phyloP scores from a whole-genome alignment of 768 basidiomycete species.

The Psilocybe sp. region DNA sequence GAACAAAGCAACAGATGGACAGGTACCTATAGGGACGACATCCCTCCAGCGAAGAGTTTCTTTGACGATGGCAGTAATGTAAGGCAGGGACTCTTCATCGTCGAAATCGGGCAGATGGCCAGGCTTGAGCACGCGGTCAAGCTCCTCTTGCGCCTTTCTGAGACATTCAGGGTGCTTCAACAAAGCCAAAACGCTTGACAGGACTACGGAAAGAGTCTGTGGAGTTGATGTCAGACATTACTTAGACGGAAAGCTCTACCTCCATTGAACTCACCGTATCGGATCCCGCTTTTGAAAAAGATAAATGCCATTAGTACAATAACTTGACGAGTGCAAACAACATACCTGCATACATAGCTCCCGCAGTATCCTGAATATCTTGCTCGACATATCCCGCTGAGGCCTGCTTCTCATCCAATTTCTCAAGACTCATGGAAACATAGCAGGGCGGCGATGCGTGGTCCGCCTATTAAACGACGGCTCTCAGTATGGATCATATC shows the following conservation, averaged over 20 bases:
- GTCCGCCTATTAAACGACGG: slow-evolving; percentile 1
- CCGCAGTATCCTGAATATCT: slow-evolving; percentile 33
- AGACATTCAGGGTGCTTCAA: slow-evolving; percentile 29
- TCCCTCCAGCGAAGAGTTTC: slow-evolving; percentile 27
- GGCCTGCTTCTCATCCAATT: slow-evolving; percentile 18
- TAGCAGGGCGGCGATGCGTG: slow-evolving; percentile 16
- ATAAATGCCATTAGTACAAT: slow-evolving; percentile 5
- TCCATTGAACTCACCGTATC: slow-evolving; percentile 15
- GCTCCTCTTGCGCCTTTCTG: slow-evolving; percentile 29
- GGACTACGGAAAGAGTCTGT: slow-evolving; percentile 25
- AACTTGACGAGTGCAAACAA: slow-evolving; percentile 9
- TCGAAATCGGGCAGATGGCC: slow-evolving; percentile 29
- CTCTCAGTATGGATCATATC: background rate
- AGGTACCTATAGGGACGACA: slow-evolving; percentile 23
- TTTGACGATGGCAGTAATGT: slow-evolving; percentile 27
- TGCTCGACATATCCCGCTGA: slow-evolving; percentile 14
- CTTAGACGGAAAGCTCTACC: background rate
- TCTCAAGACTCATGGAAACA: slow-evolving; percentile 19
- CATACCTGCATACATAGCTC: slow-evolving; percentile 29
- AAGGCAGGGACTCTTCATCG: slow-evolving; percentile 26
- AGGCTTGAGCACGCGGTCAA: slow-evolving; percentile 31
- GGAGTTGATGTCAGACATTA: background rate
- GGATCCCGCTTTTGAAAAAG: slow-evolving; percentile 23
- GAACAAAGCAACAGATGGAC: background rate
- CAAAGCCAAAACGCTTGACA: slow-evolving; percentile 31